phyloP scores from a whole-genome alignment of 371 early-diverging fungal species.

The Fennellomyces sp. region DNA sequence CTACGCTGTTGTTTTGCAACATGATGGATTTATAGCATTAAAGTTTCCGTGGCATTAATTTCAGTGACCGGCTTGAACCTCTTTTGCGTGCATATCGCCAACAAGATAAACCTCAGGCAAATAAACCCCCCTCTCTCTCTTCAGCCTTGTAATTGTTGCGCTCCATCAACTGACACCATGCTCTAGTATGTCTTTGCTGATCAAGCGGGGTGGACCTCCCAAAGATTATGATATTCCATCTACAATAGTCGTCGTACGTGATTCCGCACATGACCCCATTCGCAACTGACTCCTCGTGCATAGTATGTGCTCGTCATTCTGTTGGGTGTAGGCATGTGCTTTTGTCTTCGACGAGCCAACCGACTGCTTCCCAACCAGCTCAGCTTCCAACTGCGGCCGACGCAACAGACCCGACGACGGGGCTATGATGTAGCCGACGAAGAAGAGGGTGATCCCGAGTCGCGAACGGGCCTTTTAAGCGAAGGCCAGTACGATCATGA shows the following conservation, averaged over 20 bases:
- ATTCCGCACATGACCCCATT: neutral
- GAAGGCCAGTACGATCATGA: slow-evolving; percentile 23
- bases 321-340: slow-evolving; percentile 44
- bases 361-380: slow-evolving; percentile 42
- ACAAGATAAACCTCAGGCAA: too few species aligned
- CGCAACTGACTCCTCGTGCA: neutral
- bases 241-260: slow-evolving; percentile 34
- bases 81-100: too few species aligned
- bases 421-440: slow-evolving; percentile 22
- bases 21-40: slow-evolving; percentile 19
- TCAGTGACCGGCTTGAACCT: too few species aligned
- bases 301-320: slow-evolving; percentile 35
- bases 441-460: slow-evolving; percentile 29
- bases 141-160: too few species aligned
- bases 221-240: slow-evolving; percentile 40
- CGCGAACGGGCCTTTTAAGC: slow-evolving; percentile 31
- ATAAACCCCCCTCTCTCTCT: too few species aligned
- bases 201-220: slow-evolving; percentile 11
- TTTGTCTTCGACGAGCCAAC: slow-evolving; percentile 41
- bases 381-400: slow-evolving; percentile 36
- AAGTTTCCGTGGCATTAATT: too few species aligned
- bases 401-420: slow-evolving; percentile 7
- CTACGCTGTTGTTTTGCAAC: slow-evolving; percentile 54
- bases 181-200: too few species aligned
- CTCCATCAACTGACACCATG: too few species aligned